Evolutionary conservation across 2,329 filamentous ascomycete genomes (phyloP).

Genomic region (Tolypocladium tropicale): DNA sequence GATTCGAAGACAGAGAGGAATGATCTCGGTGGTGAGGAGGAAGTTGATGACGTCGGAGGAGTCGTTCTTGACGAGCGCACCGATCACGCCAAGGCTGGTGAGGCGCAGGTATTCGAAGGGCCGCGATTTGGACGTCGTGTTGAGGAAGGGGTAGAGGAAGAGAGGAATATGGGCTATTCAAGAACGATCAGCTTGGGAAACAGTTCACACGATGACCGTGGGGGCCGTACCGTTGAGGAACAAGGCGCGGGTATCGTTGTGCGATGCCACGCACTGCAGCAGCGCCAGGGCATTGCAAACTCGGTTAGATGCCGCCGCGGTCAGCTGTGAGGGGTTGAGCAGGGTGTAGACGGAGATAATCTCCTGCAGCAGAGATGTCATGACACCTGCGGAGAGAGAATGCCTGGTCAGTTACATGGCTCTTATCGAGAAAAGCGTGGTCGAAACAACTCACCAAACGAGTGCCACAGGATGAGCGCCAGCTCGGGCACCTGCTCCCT

Average conservation of each 20-base stretch:
- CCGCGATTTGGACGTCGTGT: slow-evolving; percentile 95
- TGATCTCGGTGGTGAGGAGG: slow-evolving; percentile 94
- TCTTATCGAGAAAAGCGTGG: background rate
- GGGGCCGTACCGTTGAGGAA: slow-evolving; percentile 74
- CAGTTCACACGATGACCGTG: background rate
- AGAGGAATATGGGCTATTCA: slow-evolving; percentile 82
- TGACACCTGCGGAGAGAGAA: slow-evolving; percentile 57
- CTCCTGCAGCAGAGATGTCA: slow-evolving; percentile 94
- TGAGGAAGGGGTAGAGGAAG: slow-evolving; percentile 95
- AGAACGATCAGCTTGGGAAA: slow-evolving; percentile 5
- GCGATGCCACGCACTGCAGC: slow-evolving; percentile 91
- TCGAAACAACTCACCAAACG: slow-evolving; percentile 61
- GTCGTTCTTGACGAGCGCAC: slow-evolving; percentile 96
- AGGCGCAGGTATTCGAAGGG: slow-evolving; percentile 96
- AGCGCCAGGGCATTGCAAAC: slow-evolving; percentile 96
- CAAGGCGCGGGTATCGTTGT: slow-evolving; percentile 88
- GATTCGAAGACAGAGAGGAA: slow-evolving; percentile 90
- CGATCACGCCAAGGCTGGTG: slow-evolving; percentile 92
- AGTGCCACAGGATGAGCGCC: slow-evolving; percentile 95
- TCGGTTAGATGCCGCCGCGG: slow-evolving; percentile 90
- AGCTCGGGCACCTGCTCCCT: slow-evolving; percentile 94
- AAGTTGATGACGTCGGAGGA: slow-evolving; percentile 99
- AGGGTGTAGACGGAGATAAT: slow-evolving; percentile 98
- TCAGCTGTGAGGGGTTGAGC: slow-evolving; percentile 92
- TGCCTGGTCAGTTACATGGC: background rate